These are phyloP conservation scores for Pseudozyma thailandica DNA, from an alignment of 1,284 basidiomycete genomes.

Conservation along the genomic window DNA sequence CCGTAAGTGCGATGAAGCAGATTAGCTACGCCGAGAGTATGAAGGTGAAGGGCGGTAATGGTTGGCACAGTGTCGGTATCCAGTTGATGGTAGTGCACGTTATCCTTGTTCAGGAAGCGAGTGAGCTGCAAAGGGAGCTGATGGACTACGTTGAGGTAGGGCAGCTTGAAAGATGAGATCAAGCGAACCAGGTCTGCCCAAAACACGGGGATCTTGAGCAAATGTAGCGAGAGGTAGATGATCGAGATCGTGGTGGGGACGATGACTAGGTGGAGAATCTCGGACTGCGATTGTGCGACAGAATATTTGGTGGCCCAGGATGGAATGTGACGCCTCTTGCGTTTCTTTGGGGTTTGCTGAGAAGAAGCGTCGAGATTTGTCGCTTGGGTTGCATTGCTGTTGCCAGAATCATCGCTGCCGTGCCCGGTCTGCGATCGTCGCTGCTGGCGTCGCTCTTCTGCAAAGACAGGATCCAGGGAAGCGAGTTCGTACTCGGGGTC, in stretches of 20 bases:
- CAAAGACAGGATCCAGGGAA: slow-evolving; percentile 46
- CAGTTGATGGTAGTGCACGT: slow-evolving; percentile 40
- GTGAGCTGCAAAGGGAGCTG: slow-evolving; percentile 76
- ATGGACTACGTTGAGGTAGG: slow-evolving; percentile 81
- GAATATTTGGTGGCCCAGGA: slow-evolving; percentile 29
- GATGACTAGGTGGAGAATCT: slow-evolving; percentile 32
- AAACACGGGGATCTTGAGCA: slow-evolving; percentile 52
- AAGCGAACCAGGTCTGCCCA: slow-evolving; percentile 65
- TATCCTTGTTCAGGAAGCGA: slow-evolving; percentile 73
- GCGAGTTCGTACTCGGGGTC: slow-evolving; percentile 47
- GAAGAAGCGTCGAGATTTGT: neutral
- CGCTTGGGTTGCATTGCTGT: neutral
- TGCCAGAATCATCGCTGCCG: no score
- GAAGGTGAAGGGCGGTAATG: slow-evolving; percentile 73
- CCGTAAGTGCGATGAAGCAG: slow-evolving; percentile 73
- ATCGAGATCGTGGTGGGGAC: slow-evolving; percentile 48
- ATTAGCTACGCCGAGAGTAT: slow-evolving; percentile 75
- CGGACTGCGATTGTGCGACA: slow-evolving; percentile 24
- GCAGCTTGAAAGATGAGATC: slow-evolving; percentile 79
- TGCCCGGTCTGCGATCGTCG: slow-evolving; percentile 19
- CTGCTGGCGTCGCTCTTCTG: slow-evolving; percentile 29
- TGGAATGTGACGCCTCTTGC: slow-evolving; percentile 16
- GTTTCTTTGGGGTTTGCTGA: neutral
- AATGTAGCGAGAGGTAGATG: slow-evolving; percentile 53
- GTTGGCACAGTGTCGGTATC: slow-evolving; percentile 75